These are phyloP conservation scores for Gardenia jasminoides DNA, from an alignment of 257 asterid genomes.

Conservation along the genomic window DNA sequence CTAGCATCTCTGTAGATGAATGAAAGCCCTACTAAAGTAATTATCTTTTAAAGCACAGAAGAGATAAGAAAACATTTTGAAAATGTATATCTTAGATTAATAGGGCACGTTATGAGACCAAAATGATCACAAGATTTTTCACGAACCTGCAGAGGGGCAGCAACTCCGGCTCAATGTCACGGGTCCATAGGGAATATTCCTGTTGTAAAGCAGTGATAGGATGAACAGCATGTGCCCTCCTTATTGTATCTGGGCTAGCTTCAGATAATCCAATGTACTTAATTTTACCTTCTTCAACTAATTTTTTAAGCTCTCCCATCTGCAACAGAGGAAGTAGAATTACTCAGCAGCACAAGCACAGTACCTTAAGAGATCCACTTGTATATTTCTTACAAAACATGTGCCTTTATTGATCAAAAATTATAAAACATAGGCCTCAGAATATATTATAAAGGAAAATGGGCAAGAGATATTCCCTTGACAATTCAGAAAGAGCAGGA, in stretches of 20 bases:
- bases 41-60: not conserved
- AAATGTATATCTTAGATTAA: not conserved
- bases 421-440: not conserved
- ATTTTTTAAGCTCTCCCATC: conserved; percentile 53
- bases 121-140: not conserved
- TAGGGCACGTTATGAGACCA: too few species aligned
- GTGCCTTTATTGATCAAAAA: not conserved
- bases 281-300: conserved; percentile 63
- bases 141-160: conserved; percentile 33
- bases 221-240: conserved; percentile 64
- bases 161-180: conserved; percentile 53
- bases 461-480: not conserved
- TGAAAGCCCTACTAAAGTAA: not conserved
- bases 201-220: conserved; percentile 61
- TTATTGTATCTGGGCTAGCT: conserved; percentile 57
- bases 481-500: not conserved
- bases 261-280: conserved; percentile 64
- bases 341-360: not conserved
- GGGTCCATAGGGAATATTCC: conserved; percentile 66
- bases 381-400: not conserved
- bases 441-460: not conserved
- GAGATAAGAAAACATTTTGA: not conserved
- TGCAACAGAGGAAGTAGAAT: conserved; percentile 14
- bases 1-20: not conserved
- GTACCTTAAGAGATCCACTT: not conserved